Percentiles rank a stretch among this genome's conserved stretches.
Conservation (phyloP, 1,139 yeast species). For the Hyphopichia khmerensis region DNA sequence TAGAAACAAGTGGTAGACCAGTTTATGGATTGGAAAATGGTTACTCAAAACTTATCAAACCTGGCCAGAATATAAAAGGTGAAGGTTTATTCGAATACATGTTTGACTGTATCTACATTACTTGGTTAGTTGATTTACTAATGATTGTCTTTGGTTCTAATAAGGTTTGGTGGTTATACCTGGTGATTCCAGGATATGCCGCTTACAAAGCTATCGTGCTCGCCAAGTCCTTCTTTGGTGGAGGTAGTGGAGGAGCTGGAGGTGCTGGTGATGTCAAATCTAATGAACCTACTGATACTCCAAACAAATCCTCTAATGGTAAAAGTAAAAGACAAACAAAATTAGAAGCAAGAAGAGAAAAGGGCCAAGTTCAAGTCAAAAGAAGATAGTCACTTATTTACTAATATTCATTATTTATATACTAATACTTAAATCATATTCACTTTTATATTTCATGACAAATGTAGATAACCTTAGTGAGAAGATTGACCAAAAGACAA, state of each 20-base stretch:
- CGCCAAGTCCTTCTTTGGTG: conserved; percentile 21
- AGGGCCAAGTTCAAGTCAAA: conserved; percentile 4
- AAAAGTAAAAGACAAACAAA: conserved; percentile 52
- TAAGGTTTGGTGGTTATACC: conserved; percentile 60
- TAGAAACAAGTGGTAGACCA: conserved; percentile 73
- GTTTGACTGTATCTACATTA: conserved; percentile 72
- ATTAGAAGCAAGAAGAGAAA: conserved; percentile 42
- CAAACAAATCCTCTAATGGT: conserved; percentile 11
- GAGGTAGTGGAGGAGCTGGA: background rate
- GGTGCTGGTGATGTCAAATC: conserved; percentile 12
- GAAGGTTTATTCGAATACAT: conserved; percentile 74
- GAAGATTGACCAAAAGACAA: no score
- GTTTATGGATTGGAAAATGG: conserved; percentile 38
- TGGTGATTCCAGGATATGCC: conserved; percentile 51
- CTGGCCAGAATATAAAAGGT: conserved; percentile 69
- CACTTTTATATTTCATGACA: no score
- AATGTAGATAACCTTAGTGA: no score
- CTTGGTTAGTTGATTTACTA: conserved; percentile 60
- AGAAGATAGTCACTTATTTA: conserved; percentile 1
- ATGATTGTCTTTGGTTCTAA: conserved; percentile 56
- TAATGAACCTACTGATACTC: conserved; percentile 12
- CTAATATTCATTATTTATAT: no score
- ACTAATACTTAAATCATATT: no score
- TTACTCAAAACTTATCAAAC: conserved; percentile 38
- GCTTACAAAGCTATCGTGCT: conserved; percentile 49